Evolutionary conservation across 805 yeast species (phyloP).

Genomic region (Helenozyma rhizophorensis): DNA sequence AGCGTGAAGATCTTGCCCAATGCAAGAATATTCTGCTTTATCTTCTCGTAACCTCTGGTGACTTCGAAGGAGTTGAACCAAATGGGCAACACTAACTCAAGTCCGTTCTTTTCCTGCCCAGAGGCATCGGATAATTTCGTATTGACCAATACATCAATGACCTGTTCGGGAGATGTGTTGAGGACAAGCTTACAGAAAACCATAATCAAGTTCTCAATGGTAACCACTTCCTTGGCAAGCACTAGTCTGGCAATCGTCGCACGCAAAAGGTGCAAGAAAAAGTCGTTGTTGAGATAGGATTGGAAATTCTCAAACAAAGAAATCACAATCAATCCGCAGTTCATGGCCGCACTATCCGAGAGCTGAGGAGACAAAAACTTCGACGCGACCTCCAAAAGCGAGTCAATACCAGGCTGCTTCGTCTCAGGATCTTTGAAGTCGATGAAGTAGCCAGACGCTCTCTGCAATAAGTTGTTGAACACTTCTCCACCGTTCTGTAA

Average conservation of each 20-base stretch:
- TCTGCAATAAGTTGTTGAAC: conserved; percentile 54
- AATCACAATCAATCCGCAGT: conserved; percentile 64
- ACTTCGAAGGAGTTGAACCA: conserved; percentile 85
- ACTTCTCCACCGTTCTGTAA: conserved; percentile 75
- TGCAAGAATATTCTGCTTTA: conserved; percentile 65
- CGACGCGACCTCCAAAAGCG: conserved; percentile 60
- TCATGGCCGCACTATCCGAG: conserved; percentile 77
- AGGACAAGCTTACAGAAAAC: conserved; percentile 72
- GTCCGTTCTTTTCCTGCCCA: conserved; percentile 31
- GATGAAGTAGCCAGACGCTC: conserved; percentile 31
- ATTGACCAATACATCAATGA: conserved; percentile 53
- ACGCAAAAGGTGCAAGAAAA: conserved; percentile 55
- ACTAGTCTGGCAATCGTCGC: conserved; percentile 70
- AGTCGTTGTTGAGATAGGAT: conserved; percentile 31
- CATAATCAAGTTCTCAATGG: conserved; percentile 71
- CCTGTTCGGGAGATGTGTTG: conserved; percentile 52
- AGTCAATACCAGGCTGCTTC: conserved; percentile 45
- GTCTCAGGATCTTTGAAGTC: conserved; percentile 29
- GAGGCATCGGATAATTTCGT: conserved; percentile 26
- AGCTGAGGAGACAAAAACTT: conserved; percentile 67
- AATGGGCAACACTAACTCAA: conserved; percentile 58
- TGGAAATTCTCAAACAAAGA: conserved; percentile 53
- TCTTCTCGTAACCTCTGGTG: conserved; percentile 72
- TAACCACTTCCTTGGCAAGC: conserved; percentile 61
- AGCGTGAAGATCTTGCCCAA: conserved; percentile 61